These are phyloP conservation scores for Saturnispora saitoi DNA, from an alignment of 805 yeast species.

Conservation along the genomic window DNA sequence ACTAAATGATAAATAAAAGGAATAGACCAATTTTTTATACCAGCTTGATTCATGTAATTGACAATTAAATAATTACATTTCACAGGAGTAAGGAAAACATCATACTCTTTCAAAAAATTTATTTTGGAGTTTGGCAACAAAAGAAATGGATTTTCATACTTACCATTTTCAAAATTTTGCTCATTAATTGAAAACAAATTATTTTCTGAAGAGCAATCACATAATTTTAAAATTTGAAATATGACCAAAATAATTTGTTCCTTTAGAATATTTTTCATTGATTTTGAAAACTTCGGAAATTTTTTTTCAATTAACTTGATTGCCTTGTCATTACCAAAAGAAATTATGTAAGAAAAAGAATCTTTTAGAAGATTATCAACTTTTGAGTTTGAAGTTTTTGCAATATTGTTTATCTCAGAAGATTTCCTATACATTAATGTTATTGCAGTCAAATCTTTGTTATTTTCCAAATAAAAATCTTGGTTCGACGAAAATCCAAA, in stretches of 20 bases:
- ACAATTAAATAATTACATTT: slow-evolving; percentile 10
- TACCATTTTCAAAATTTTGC: too few relatives aligned
- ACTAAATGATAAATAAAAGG: slow-evolving; percentile 31
- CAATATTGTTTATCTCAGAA: slow-evolving; percentile 13
- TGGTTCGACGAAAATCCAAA: slow-evolving; percentile 29
- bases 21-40: slow-evolving; percentile 29
- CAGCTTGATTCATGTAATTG: slow-evolving; percentile 7
- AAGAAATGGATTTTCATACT: neutral
- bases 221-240: slow-evolving; percentile 30
- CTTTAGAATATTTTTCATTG: slow-evolving; percentile 8
- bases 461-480: slow-evolving; percentile 30
- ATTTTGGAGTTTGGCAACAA: neutral
- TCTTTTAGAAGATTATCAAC: slow-evolving; percentile 15
- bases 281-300: slow-evolving; percentile 10
- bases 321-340: slow-evolving; percentile 29
- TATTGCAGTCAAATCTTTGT: slow-evolving; percentile 34
- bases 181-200: neutral
- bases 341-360: slow-evolving; percentile 28
- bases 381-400: slow-evolving; percentile 8
- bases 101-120: slow-evolving; percentile 15
- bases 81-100: slow-evolving; percentile 11
- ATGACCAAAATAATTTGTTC: slow-evolving; percentile 28
- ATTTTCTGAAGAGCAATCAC: slow-evolving; percentile 28
- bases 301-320: slow-evolving; percentile 12
- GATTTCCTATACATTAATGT: slow-evolving; percentile 24